Base-by-base conservation (phyloP, 208 protist genomes). In the Acanthamoeba royreba region DNA sequence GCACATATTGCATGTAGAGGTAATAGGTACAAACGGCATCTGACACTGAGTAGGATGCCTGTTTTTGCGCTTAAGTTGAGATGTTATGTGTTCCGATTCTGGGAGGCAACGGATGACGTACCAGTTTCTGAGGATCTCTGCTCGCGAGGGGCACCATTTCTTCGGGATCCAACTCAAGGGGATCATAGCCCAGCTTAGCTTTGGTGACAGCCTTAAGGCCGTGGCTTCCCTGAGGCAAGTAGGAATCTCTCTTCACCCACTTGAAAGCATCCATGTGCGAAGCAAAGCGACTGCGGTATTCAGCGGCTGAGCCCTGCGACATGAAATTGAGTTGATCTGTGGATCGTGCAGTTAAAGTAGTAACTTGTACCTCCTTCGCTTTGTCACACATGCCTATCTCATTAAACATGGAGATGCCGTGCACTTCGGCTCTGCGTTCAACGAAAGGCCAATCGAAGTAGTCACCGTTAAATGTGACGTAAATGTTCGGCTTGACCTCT, bases 391-490 rank as follows among this genome's bases (percentile, higher is more conserved):
- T 97, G 97, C 97, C 88, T 25, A 93, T 93, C 46, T 93, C 88
- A 52, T 93, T 42, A 98, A 97, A 91, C 91, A 98, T 92, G 33
- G 42, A 72, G 0, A 98, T 33, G 0, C 94, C 96, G 72, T 97
- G 87, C 81, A 92, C 28, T 19, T 97, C 92, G 8, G 98, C 96
- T 28, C 99, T 96, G 8, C 97, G 96, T 52, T 99, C 98, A 83
- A 99, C 98, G 96, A 99, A 99, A 5, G 99, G 99, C 95, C 98
- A 99, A 97, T 99, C 99, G 97, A 99, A 99, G 93, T 98, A 99
- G 96, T 99, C 99, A 45, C 99, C 99, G 98, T 99, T 99, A 96
- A 99, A 99, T 3, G 99, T 99, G 19, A 99, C 99, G 93, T 99
- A 99, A 25, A 99, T 98, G 79, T 98, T 98, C 19, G 99, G 99